Evolutionary conservation across 805 yeast genomes (phyloP), one percentile per base, ranked within the genome.

Genomic region (Candida sithepensis): DNA sequence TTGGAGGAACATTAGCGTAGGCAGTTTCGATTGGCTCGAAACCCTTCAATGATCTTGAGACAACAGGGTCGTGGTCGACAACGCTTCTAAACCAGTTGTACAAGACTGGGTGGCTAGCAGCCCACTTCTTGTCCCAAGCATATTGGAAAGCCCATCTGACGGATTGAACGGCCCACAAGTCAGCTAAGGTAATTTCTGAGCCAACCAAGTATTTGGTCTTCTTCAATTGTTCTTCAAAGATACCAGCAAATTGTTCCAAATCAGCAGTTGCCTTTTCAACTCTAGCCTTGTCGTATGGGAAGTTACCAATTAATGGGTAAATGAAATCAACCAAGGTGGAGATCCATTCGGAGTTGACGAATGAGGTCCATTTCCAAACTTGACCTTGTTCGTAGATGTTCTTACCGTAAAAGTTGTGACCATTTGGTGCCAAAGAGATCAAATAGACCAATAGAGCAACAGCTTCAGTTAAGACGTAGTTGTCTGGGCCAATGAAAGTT

Each of bases 351-450:
- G 75, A 60, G 77, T 83, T 88, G 65, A 83, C 71, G 54, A 84
- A 70, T 2, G 96, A 85, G 65, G 81, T 60, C 96, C 96, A 90
- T 71, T 74, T 80, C 59, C 88, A 65, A 60, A 88, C 73, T 59
- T 67, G 68, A 48, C 84, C 86, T 60, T 77, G 73, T 59, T 85
- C 88, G 52, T 71, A 68, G 55, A 73, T 70, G 66, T 74, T 74
- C 61, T 76, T 74, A 57, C 96, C 96, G 42, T 43, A 55, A 46
- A 78, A 72, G 82, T 75, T 45, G 26, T 53, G 51, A n/a, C 41
- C 44, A 3, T 36, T 81, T 33, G 67, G 69, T 20, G 64, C 58
- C 32, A 68, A 59, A 4, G 71, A 59, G 39, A 57, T 46, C 2
- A 64, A 33, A 51, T 84, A 82, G 63, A 73, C 63, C 59, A 73